Percentiles rank a stretch among this genome's conserved stretches.
Evolutionary conservation across 2,329 filamentous ascomycete genomes (phyloP).

Genomic region (Curvularia hawaiiensis): DNA sequence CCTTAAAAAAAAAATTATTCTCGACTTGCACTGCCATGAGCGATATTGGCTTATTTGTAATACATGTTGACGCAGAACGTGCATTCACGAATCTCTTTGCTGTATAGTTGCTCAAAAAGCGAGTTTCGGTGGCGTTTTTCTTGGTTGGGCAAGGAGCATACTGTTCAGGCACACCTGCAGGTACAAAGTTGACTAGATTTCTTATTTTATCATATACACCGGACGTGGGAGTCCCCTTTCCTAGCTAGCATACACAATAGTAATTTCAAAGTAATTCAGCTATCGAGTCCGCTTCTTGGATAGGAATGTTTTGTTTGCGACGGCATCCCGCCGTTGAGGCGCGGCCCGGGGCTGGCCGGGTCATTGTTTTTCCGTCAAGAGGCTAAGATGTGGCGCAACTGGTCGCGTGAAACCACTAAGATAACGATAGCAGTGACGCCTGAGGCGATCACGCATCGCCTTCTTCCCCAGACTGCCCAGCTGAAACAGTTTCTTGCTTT

Average conservation of each 20-base stretch:
- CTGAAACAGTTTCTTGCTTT: not conserved
- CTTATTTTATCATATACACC: slow-evolving; percentile 2
- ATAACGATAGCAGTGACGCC: slow-evolving; percentile 11
- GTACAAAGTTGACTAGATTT: slow-evolving; percentile 1
- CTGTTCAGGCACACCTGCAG: slow-evolving; percentile 13
- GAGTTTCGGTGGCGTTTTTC: slow-evolving; percentile 16
- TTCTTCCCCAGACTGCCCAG: not conserved
- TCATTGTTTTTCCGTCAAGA: slow-evolving; percentile 3
- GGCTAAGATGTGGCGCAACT: slow-evolving; percentile 13
- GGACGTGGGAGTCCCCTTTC: not conserved
- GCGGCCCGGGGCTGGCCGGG: not conserved
- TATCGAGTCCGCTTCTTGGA: too few species aligned
- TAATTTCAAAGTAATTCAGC: slow-evolving; percentile 12
- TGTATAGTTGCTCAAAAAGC: slow-evolving; percentile 28
- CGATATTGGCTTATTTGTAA: slow-evolving; percentile 11
- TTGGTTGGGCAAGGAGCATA: slow-evolving; percentile 5
- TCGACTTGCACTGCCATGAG: slow-evolving; percentile 5
- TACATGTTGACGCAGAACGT: slow-evolving; percentile 10
- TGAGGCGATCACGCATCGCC: slow-evolving; percentile 9
- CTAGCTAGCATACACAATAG: slow-evolving; percentile 10
- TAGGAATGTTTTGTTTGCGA: not conserved
- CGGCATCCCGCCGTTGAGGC: not conserved
- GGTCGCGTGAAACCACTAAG: slow-evolving; percentile 18
- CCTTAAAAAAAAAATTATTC: slow-evolving; percentile 8
- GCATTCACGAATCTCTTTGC: slow-evolving; percentile 32